Base-by-base conservation (phyloP, 306 rosid species). In the Rosa multiflora region DNA sequence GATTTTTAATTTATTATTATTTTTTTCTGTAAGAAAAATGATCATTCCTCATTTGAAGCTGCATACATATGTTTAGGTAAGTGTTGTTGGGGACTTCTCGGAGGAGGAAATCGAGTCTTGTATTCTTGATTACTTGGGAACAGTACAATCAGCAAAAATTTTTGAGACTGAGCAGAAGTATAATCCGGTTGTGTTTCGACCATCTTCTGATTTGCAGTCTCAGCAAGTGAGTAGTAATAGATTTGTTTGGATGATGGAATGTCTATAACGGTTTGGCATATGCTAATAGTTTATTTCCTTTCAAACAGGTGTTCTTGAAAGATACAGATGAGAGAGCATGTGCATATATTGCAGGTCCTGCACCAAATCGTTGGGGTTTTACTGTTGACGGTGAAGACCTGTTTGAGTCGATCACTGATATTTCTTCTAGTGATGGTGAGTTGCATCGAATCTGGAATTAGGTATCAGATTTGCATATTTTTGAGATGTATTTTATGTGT, bases 291-390 rank as follows among this genome's bases (percentile, higher is more conserved):
- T 82, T 67, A 48, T 63, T 70, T 61, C 59, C 79, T 76, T 73
- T 76, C 55, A 23, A 70, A 52, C 90, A 95, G 98, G 98, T 95
- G 58, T 93, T 93, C 84, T 85, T 95, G 83, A 93, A 93, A 76
- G 99, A 93, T 77, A 93, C 98, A 2, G 99, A 95, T 82, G 99
- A 95, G 88, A 95, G 99, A 80, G 99, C 99, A 75, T 95, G 99
- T 79, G 99, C 99, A 47, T 95, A 93, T 84, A 91, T 95, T 91
- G 94, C 99, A 81, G 98, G 98, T 72, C 99, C 99, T 39, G 96
- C 99, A 56, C 99, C 99, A 72, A 95, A 93, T 86, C 98, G 99
- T 80, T 95, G 99, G 99, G 99, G 99, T 82, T 85, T 84, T 76
- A 91, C 94, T 18, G 97, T 88, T 67, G 96, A 95, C 72, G 96